Base-by-base conservation (phyloP, 2,329 filamentous ascomycete species). In the Zymoseptoria passerinii region DNA sequence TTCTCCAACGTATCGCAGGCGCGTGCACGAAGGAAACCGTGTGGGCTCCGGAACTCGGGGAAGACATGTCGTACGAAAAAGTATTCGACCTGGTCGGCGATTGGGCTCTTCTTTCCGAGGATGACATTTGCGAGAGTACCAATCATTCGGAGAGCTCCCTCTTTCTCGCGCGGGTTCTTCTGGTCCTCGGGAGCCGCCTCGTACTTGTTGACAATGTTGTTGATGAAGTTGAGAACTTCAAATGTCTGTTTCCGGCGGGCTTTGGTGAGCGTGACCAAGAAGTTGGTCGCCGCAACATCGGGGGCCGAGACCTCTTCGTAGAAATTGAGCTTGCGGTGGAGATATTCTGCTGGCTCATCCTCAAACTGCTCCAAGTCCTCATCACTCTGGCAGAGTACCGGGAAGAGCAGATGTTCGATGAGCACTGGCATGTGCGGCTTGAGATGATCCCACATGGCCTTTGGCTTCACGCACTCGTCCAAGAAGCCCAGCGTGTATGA, bases 21-120 rank as follows among this genome's bases (percentile, higher is more conserved):
- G 64, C 94, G 87, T 35, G 94, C 94, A 58, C 94, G 88, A 53
- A 99, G 84, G 77, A 92, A 97, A 40, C 92, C 94, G 71, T 95
- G 89, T 13, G 85, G 81, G 75, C 90, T 97, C 67, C 90, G 86
- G 79, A 99, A 99, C 70, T 99, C 94, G 52, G 94, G 94, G 79
- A 99, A 97, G 58, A 99, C 94, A 70, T 97, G 95, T 70, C 92
- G 89, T 55, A 97, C 92, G 66, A 99, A 88, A 80, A 99, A 99
- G 75, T 96, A 96, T 75, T 99, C 94, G 58, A 97, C 92, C 74
- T 97, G 91, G 70, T 96, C 89, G 40, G 92, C 94, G 65, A 99
- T 96, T 1, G 94, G 94, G 70, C 92, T 96, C 82, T 97, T 97
- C 81, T 97, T 99, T 66, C 91, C 90, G 40, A 99, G 81, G 53